Evolutionary conservation across 441 rosid species (phyloP).

Genomic region (Mallotus japonicus): DNA sequence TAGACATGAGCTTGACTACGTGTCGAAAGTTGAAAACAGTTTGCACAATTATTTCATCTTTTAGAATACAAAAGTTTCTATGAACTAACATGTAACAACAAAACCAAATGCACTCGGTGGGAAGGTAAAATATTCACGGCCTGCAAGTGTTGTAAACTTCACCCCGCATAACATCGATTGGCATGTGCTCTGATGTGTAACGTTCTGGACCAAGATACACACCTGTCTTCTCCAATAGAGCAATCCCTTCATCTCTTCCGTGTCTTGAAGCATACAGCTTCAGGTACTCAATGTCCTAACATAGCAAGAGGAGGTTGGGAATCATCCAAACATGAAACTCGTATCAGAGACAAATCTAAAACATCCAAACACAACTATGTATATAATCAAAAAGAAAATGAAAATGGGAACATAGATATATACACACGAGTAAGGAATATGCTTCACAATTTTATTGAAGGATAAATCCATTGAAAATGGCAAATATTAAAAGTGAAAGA

Average conservation of each 20-base stretch:
- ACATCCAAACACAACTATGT: no score
- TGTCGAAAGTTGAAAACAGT: slow-evolving; percentile 11
- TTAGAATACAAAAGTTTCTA: slow-evolving; percentile 6
- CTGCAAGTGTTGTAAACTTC: slow-evolving; percentile 76
- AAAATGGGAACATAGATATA: background rate
- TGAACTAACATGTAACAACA: slow-evolving; percentile 19
- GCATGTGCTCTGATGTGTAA: slow-evolving; percentile 77
- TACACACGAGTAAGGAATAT: background rate
- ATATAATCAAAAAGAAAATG: background rate
- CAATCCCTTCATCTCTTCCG: slow-evolving; percentile 73
- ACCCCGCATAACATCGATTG: slow-evolving; percentile 81
- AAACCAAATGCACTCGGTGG: slow-evolving; percentile 1
- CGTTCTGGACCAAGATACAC: slow-evolving; percentile 86
- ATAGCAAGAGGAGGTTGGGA: background rate
- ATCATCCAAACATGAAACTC: background rate
- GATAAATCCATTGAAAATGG: background rate
- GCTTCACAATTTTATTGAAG: background rate
- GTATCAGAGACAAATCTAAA: background rate
- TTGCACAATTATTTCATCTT: background rate
- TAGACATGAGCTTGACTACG: slow-evolving; percentile 1
- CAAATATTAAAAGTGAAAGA: background rate
- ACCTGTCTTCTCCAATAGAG: slow-evolving; percentile 81
- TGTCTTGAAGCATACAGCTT: slow-evolving; percentile 71
- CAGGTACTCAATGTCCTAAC: slow-evolving; percentile 81
- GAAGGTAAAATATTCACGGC: slow-evolving; percentile 27